phyloP scores from a whole-genome alignment of 805 yeast species.

The Candida yuanshanica region DNA sequence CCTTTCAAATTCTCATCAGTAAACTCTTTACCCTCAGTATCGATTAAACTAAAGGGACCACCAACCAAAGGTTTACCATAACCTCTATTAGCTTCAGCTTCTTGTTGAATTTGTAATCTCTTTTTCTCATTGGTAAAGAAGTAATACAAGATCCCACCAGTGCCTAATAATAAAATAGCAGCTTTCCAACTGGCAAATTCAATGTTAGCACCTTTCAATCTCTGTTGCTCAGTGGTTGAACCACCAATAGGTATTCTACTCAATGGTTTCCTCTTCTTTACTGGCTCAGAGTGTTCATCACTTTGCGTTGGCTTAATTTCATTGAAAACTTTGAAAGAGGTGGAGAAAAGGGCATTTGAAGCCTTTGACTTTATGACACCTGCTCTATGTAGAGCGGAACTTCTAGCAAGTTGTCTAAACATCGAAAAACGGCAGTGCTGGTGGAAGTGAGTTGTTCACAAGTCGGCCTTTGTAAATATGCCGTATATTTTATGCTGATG shows the following conservation, averaged over 20 bases:
- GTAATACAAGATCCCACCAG: constrained; percentile 68
- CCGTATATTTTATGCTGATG: no score
- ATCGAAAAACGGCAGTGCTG: constrained; percentile 1
- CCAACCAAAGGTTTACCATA: constrained; percentile 92
- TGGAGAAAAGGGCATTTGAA: constrained; percentile 11
- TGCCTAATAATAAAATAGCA: constrained; percentile 53
- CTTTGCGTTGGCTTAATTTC: constrained; percentile 4
- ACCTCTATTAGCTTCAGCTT: constrained; percentile 81
- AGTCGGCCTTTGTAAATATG: neutral
- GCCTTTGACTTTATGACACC: neutral
- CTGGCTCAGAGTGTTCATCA: constrained; percentile 2
- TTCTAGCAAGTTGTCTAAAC: constrained; percentile 9
- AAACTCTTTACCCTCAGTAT: constrained; percentile 64
- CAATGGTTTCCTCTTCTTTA: constrained; percentile 49
- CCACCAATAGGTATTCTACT: constrained; percentile 80
- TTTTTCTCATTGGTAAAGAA: constrained; percentile 74
- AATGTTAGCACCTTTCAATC: constrained; percentile 38
- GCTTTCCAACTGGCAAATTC: constrained; percentile 88
- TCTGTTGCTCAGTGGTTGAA: constrained; percentile 25
- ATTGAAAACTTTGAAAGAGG: constrained; percentile 13
- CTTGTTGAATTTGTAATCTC: constrained; percentile 64
- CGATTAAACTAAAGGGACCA: constrained; percentile 75
- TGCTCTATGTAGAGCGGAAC: constrained; percentile 1
- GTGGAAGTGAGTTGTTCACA: neutral
- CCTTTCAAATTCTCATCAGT: constrained; percentile 74